phyloP scores from a whole-genome alignment of 2,329 filamentous ascomycete genomes.

The Microcyclospora pomicola region DNA sequence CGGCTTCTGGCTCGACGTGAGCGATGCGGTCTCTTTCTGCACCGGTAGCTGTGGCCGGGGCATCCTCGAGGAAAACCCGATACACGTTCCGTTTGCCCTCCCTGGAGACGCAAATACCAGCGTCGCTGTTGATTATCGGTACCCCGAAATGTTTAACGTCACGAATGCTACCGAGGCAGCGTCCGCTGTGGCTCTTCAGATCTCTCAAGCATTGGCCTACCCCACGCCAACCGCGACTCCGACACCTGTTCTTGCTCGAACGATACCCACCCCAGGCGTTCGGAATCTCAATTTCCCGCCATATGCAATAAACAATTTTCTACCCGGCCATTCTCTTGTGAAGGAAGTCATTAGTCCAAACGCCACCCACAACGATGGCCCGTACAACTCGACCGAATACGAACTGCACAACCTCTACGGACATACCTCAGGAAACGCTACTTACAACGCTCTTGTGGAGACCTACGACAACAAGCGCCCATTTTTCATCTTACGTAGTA shows the following conservation, averaged over 20 bases:
- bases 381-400: conserved; percentile 53
- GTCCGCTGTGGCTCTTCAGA: conserved; percentile 7
- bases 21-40: conserved; percentile 44
- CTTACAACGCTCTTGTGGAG: conserved; percentile 50
- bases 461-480: conserved; percentile 52
- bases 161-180: conserved; percentile 15
- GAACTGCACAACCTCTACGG: conserved; percentile 71
- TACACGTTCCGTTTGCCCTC: conserved; percentile 12
- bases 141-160: conserved; percentile 12
- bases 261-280: conserved; percentile 10
- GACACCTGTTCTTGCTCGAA: conserved; percentile 7
- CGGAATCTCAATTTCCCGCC: conserved; percentile 13
- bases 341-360: conserved; percentile 1
- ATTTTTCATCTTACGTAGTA: conserved; percentile 61
- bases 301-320: conserved; percentile 7
- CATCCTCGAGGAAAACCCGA: conserved; percentile 17
- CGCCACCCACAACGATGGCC: conserved; percentile 18
- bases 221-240: conserved; percentile 6
- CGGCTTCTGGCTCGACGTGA: conserved; percentile 58
- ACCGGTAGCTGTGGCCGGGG: conserved; percentile 14
- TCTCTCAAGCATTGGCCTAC: conserved; percentile 43
- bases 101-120: conserved; percentile 10
- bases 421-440: conserved; percentile 56
- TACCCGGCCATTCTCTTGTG: too few species aligned
- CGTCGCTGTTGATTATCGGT: conserved; percentile 12